Conservation (phyloP, 768 basidiomycete genomes). For the Harrya chromipes region DNA sequence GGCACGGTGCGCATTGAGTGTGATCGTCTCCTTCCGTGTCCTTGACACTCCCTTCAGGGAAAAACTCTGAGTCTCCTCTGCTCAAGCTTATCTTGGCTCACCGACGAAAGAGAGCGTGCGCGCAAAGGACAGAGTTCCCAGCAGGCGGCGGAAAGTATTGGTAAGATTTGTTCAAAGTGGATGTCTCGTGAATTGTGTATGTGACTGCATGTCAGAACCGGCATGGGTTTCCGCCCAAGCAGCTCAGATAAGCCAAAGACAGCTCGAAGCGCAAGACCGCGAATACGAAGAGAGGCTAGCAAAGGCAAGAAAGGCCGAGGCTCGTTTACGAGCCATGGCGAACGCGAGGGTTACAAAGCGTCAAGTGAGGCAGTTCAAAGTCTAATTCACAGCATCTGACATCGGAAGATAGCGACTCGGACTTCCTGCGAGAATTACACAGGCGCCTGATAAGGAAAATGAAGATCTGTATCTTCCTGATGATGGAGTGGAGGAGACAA, state of each 20-base stretch:
- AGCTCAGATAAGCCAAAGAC: conserved; percentile 55
- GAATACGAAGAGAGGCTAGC: conserved; percentile 61
- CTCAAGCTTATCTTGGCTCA: conserved; percentile 71
- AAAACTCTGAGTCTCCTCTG: conserved; percentile 84
- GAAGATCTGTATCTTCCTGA: conserved; percentile 79
- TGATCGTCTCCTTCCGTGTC: not conserved
- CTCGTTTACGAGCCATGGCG: conserved; percentile 48
- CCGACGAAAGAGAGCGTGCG: conserved; percentile 66
- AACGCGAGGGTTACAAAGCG: conserved; percentile 59
- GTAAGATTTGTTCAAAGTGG: conserved; percentile 13
- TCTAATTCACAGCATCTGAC: conserved; percentile 3
- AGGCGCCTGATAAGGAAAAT: conserved; percentile 36
- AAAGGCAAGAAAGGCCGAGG: conserved; percentile 62
- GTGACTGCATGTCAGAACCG: conserved; percentile 39
- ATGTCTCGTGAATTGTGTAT: conserved; percentile 16
- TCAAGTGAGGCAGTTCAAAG: conserved; percentile 40
- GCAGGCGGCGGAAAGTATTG: conserved; percentile 21
- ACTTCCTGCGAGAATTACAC: conserved; percentile 5
- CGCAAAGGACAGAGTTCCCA: conserved; percentile 59
- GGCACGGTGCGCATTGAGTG: conserved; percentile 60
- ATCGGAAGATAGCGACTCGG: conserved; percentile 26
- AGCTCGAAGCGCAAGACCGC: conserved; percentile 63
- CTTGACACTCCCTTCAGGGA: conserved; percentile 48
- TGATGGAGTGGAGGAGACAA: conserved; percentile 32
- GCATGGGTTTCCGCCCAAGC: conserved; percentile 80